Conservation (phyloP, 2,329 filamentous ascomycete genomes). For the Rhinocladiella mackenziei region DNA sequence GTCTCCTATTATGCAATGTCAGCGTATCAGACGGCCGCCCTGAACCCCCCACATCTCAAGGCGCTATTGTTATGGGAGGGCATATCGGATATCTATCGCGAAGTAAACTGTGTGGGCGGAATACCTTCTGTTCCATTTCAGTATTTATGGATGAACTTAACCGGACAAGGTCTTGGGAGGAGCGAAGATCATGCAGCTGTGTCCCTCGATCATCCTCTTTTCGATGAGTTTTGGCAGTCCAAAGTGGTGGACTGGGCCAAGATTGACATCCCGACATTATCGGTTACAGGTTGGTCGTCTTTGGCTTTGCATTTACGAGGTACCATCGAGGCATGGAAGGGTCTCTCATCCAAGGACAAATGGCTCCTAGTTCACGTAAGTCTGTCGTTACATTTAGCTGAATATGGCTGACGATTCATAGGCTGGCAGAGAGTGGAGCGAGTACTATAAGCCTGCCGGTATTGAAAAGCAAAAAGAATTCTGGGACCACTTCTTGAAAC, state of each 20-base stretch:
- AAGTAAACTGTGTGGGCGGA: slow-evolving; percentile 3
- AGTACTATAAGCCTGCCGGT: slow-evolving; percentile 3
- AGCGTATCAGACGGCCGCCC: slow-evolving; percentile 1
- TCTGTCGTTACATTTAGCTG: neutral
- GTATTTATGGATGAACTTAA: slow-evolving; percentile 5
- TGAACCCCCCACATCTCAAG: slow-evolving; percentile 6
- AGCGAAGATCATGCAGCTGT: slow-evolving; percentile 6
- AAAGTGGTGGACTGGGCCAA: slow-evolving; percentile 2
- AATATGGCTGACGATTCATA: neutral
- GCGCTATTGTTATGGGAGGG: slow-evolving; percentile 6
- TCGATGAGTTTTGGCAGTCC: slow-evolving; percentile 6
- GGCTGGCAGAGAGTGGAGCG: slow-evolving; percentile 4
- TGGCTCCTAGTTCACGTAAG: slow-evolving; percentile 6
- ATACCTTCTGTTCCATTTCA: slow-evolving; percentile 6
- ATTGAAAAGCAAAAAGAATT: slow-evolving; percentile 4
- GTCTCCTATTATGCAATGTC: slow-evolving; percentile 9
- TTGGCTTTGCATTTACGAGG: slow-evolving; percentile 1
- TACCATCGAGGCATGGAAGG: slow-evolving; percentile 6
- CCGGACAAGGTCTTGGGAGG: slow-evolving; percentile 5
- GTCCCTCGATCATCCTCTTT: slow-evolving; percentile 3
- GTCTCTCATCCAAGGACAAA: slow-evolving; percentile 1
- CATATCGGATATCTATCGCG: slow-evolving; percentile 6
- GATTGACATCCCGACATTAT: slow-evolving; percentile 1
- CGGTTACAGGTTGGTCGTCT: slow-evolving; percentile 1
- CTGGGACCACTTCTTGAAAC: slow-evolving; percentile 6